Evolutionary conservation across 805 yeast species (phyloP), one percentile per base, ranked within the genome.

Genomic region (Starmerella khaoyaiensis): DNA sequence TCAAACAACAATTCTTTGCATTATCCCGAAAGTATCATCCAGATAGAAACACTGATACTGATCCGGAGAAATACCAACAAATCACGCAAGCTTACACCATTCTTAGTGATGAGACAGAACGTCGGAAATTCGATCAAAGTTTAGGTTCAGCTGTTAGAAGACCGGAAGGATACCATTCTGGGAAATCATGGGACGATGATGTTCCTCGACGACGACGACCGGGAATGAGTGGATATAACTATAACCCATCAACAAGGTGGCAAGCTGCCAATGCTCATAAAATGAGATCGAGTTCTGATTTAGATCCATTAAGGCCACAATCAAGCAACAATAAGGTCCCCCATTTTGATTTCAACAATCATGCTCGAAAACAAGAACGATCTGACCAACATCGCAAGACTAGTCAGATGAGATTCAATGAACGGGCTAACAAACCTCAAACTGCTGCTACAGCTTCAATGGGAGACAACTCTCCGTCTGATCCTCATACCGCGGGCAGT

Each of bases 51-150:
- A 31, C 37, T 18, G 35, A 40, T 27, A 50, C 44, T 12, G 48
- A 41, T 17, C 50, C 44, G 7, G 45, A 36, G 26, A 48, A 51
- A 45, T 80, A 78, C 58, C 74, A 74, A 57, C 71, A 68, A 36
- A 64, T 78, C 28, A 71, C 76, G 2, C 64, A 67, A 32, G 86
- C 87, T 0, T 80, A 80, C 54, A 78, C 77, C 44, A 61, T 72
- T 5, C 59, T 80, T 23, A 60, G 65, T 25, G 72, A 76, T 51
- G 53, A 56, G 1, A 54, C 55, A 3, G 60, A 63, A 37, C 59
- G 79, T 28, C 41, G 50, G 5, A 51, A 68, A 8, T 77, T 76
- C 51, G 81, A 77, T 45, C 33, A 28, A 21, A 35, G 49, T 27
- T 46, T 46, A 15, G 54, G 52, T 19, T 34, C 37, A 14, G 50